Percentiles rank a stretch among this genome's conserved stretches.
These are phyloP conservation scores for Meredithiella fracta DNA, from an alignment of 2,329 filamentous ascomycete genomes.

Conservation along the genomic window DNA sequence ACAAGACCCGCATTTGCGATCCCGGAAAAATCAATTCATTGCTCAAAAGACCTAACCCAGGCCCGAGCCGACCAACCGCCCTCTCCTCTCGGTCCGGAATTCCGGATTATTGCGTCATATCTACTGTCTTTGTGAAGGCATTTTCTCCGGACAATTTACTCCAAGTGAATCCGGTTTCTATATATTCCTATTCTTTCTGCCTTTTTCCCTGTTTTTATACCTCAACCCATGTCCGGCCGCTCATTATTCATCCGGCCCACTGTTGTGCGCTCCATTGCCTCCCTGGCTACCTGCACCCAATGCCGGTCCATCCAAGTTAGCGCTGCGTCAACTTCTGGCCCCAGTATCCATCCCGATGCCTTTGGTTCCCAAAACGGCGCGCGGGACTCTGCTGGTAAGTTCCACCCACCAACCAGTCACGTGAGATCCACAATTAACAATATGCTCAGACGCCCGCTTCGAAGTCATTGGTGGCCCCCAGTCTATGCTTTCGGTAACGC, in stretches of 20 bases:
- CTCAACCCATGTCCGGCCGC: conserved; percentile 1
- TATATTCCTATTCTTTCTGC: background rate
- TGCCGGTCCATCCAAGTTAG: conserved; percentile 48
- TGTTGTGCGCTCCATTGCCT: conserved; percentile 14
- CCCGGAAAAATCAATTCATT: conserved; percentile 1
- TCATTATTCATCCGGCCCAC: conserved; percentile 3
- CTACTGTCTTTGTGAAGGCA: background rate
- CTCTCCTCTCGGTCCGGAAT: background rate
- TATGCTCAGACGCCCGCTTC: conserved; percentile 65
- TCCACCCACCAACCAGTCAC: background rate
- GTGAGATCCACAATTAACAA: background rate
- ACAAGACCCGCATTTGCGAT: conserved; percentile 2
- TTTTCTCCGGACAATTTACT: too few species aligned
- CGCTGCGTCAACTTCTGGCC: conserved; percentile 40
- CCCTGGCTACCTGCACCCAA: conserved; percentile 33
- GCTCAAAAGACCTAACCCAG: background rate
- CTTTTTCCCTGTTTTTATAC: background rate
- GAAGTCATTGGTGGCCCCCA: conserved; percentile 84
- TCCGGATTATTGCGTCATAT: background rate
- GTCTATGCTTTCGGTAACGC: conserved; percentile 80
- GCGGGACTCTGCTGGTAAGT: conserved; percentile 35
- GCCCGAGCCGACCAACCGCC: background rate
- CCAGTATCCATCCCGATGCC: conserved; percentile 40
- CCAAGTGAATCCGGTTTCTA: background rate
- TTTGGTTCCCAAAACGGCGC: conserved; percentile 34